These are phyloP conservation scores for Batrachochytrium dendrobatidis DNA, from an alignment of 371 early-diverging fungal genomes.

Conservation along the genomic window DNA sequence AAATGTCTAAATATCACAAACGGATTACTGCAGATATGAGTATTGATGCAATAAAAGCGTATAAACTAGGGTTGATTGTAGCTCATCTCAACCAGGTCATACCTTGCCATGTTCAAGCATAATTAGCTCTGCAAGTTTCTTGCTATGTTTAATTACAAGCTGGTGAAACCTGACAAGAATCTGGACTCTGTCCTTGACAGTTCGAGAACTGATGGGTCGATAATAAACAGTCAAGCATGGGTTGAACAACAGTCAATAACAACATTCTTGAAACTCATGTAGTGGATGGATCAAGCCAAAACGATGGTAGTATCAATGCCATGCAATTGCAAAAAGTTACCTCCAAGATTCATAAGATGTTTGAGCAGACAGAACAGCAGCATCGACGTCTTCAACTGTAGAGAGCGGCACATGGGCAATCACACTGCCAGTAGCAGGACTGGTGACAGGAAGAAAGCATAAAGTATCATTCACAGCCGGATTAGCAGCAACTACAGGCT, in stretches of 20 bases:
- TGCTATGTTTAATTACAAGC: conserved; percentile 40
- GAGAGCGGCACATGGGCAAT: conserved; percentile 56
- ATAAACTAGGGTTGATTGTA: not conserved
- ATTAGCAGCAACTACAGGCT: not conserved
- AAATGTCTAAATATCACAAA: conserved; percentile 16
- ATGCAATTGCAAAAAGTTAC: conserved; percentile 4
- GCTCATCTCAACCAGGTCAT: conserved; percentile 13
- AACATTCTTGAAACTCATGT: no score
- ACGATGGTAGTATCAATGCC: not conserved
- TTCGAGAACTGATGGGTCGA: conserved; percentile 34
- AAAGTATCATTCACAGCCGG: not conserved
- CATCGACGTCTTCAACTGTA: conserved; percentile 44
- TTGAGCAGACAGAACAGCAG: conserved; percentile 49
- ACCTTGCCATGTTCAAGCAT: conserved; percentile 62
- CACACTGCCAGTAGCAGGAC: conserved; percentile 50
- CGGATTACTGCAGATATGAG: not conserved
- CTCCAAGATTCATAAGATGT: conserved; percentile 28
- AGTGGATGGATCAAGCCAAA: not conserved
- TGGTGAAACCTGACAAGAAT: conserved; percentile 52
- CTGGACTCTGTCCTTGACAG: conserved; percentile 47
- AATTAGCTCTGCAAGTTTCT: conserved; percentile 59
- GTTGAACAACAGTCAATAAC: no score
- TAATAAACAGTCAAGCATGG: no score
- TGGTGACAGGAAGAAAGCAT: conserved; percentile 36
- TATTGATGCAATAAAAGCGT: not conserved